Conservation (phyloP, 257 asterid species). For the Solanum clarkiae region DNA sequence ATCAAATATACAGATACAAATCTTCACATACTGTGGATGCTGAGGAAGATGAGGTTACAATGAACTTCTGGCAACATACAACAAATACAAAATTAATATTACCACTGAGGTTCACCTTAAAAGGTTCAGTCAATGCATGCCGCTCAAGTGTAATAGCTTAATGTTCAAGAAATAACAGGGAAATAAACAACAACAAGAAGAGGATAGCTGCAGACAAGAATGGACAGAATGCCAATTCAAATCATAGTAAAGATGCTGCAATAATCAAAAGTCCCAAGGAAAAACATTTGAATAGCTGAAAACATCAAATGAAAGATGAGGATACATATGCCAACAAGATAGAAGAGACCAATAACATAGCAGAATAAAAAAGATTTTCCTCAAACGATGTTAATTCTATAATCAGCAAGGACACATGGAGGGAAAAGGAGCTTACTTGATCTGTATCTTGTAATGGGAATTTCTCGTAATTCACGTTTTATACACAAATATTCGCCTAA, state of each 20-base stretch:
- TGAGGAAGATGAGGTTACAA: neutral
- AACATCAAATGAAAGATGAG: neutral
- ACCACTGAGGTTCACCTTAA: neutral
- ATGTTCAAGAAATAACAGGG: neutral
- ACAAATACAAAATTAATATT: neutral
- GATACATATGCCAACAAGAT: neutral
- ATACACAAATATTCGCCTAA: slow-evolving; percentile 79
- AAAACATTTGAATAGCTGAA: neutral
- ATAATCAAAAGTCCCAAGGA: neutral
- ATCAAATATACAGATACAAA: neutral
- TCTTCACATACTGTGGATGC: neutral
- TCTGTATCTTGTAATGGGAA: slow-evolving; percentile 61
- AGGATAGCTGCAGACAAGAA: neutral
- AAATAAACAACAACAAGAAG: neutral
- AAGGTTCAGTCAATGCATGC: neutral
- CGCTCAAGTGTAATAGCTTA: neutral
- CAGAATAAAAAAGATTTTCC: neutral
- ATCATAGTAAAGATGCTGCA: neutral
- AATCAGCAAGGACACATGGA: neutral
- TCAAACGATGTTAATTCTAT: neutral
- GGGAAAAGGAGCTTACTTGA: slow-evolving; percentile 43
- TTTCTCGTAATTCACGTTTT: slow-evolving; percentile 61
- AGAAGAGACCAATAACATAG: neutral
- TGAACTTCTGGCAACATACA: neutral
- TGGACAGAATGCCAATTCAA: neutral